Base-by-base conservation (phyloP, 2,329 filamentous ascomycete genomes). In the Phialophora chinensis region DNA sequence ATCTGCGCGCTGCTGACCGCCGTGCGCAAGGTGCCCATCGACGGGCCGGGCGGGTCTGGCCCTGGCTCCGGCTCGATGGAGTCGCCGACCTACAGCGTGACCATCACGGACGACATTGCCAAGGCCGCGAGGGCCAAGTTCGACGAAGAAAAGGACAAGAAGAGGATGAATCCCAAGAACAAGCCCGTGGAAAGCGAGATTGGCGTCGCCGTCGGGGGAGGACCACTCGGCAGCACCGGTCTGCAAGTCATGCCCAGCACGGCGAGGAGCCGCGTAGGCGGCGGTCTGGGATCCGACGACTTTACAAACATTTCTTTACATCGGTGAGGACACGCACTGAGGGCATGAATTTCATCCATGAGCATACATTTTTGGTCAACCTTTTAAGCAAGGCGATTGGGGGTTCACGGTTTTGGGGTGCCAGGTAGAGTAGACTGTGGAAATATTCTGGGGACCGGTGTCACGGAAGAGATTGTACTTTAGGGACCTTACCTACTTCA, bases 1-100 rank as follows among this genome's bases (percentile, higher is more conserved):
- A 62, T 69, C 33, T 71, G 69, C 33, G 69, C 60, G 10, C 35
- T 71, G 31, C 47, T 71, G 27, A 54, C 62, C n/a, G 69, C 69
- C 5, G 59, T 71, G 54, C 60, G 66, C 1, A 69, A 69, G 38
- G 61, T 69, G 20, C 60, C 63, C 60, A 70, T 70, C 61, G 38
- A 60, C 54, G 50, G 29, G 5, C 69, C 69, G 3, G 69, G 69
- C 3, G 62, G 65, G 3, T 20, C 42, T 3, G 58, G 47, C 6
- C 67, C 65, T 0, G 33, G 29, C 55, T 47, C 47, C 27, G 67
- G 67, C 42, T 62, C 55, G 17, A 62, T 60, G 42, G 65, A 62
- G 17, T 54, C 57, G 14, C 67, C 65, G 8, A 67, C 25, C 25
- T 69, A 69, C 54, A 65, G 61, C 1, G 67, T 69, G 20, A 35